Conservation (phyloP, 768 basidiomycete genomes). For the Podaxis sp. region DNA sequence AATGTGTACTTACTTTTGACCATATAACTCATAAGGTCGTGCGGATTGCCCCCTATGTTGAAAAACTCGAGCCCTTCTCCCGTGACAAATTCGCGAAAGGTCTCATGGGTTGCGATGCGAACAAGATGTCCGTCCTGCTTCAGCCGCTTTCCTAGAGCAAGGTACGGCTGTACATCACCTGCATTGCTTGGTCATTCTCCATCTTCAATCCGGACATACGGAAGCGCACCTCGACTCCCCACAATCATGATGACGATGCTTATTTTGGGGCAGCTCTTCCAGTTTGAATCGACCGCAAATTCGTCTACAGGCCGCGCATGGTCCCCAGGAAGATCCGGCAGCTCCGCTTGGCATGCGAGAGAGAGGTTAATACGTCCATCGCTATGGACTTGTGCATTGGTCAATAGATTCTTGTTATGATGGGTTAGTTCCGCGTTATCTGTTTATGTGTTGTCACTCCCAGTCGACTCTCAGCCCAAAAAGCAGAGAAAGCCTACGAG, state of each 20-base stretch:
- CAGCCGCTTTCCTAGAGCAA: constrained; percentile 54
- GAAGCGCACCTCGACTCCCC: constrained; percentile 53
- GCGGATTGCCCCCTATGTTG: constrained; percentile 60
- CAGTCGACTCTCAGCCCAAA: too few relatives aligned
- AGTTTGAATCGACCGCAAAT: constrained; percentile 38
- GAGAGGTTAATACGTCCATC: constrained; percentile 50
- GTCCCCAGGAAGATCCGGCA: constrained; percentile 51
- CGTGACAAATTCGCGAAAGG: constrained; percentile 54
- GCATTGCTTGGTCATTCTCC: not conserved
- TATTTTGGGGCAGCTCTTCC: constrained; percentile 34
- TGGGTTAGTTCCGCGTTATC: constrained; percentile 40
- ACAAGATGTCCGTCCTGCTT: constrained; percentile 55
- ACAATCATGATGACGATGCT: constrained; percentile 70
- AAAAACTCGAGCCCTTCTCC: constrained; percentile 58
- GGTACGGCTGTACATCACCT: constrained; percentile 71
- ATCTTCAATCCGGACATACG: not conserved
- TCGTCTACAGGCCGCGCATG: constrained; percentile 48
- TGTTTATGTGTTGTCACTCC: constrained; percentile 16
- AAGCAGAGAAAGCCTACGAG: not conserved
- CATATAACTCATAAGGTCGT: constrained; percentile 72
- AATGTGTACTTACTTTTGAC: too few relatives aligned
- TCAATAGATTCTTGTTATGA: constrained; percentile 41
- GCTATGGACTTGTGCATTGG: constrained; percentile 37
- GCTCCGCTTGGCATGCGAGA: constrained; percentile 45
- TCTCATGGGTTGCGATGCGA: constrained; percentile 61